Conservation (phyloP, 1,284 basidiomycete genomes). For the Hortiboletus rubellus region DNA sequence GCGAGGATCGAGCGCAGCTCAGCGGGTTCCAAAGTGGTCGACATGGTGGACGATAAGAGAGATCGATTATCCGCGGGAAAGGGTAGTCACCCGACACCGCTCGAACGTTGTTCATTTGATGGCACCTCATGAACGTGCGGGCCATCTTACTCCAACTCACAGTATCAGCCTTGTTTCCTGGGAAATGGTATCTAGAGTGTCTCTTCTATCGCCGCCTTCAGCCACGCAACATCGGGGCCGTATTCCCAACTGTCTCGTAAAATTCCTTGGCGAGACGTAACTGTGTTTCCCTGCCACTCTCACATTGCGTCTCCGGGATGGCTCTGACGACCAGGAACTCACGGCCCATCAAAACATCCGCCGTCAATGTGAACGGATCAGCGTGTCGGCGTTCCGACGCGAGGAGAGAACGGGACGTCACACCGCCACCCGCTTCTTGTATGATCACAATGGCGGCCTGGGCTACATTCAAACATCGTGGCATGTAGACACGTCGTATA, state of each 20-base stretch:
- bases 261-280: constrained; percentile 81
- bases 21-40: constrained; percentile 21
- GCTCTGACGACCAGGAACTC: constrained; percentile 83
- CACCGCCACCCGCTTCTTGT: constrained; percentile 82
- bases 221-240: constrained; percentile 11
- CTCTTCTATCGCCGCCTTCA: constrained; percentile 4
- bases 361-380: constrained; percentile 53
- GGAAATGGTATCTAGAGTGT: constrained; percentile 7
- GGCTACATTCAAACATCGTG: background rate
- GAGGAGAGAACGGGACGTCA: constrained; percentile 60
- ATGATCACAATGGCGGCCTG: constrained; percentile 87
- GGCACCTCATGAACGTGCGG: constrained; percentile 8
- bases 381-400: constrained; percentile 38
- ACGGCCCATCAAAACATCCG: constrained; percentile 75
- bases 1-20: constrained; percentile 62
- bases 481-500: constrained; percentile 4
- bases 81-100: background rate
- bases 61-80: too few relatives aligned
- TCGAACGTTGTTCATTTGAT: background rate
- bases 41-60: constrained; percentile 18
- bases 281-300: constrained; percentile 70
- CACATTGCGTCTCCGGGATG: constrained; percentile 55
- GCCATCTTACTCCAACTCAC: background rate
- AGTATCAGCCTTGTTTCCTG: background rate
- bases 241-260: constrained; percentile 77